Base-by-base conservation (phyloP, 2,329 filamentous ascomycete genomes). In the Arthrinium puccinioides region DNA sequence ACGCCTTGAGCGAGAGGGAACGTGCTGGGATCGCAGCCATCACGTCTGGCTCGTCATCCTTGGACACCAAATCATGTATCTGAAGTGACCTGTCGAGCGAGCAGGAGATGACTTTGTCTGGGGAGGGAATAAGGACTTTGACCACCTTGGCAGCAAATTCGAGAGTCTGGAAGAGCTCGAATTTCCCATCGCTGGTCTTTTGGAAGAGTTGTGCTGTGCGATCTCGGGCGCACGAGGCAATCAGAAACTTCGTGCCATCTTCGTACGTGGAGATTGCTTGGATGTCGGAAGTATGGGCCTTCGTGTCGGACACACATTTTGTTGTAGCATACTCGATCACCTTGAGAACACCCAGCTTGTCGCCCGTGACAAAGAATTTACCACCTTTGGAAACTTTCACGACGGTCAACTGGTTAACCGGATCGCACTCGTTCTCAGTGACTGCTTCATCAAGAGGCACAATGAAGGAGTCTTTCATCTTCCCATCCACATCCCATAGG, bases 151-250 rank as follows among this genome's bases (percentile, higher is more conserved):
- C 87, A 21, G 88, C 80, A 59, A 97, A 94, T 49, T 98, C 90
- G 39, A 97, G 75, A 0, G 92, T 98, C 58, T 98, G 92, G 36
- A 95, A 76, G 40, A 96, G 75, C 40, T 84, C 76, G 59, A 94
- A 83, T 3, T 61, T 62, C 3, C 77, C 72, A 10, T 61, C 66
- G 2, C 64, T 62, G 18, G 70, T 69, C 19, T 70, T 68, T 42
- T 76, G 71, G 55, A 96, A 97, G n/a, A 98, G 66, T 57, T 98
- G 92, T 1, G 90, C 77, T n/a, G 84, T 95, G 35, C 92, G 82
- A 60, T 98, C 92, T 46, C 92, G 76, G 24, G 87, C 86, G 54
- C 84, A 89, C 9, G 82, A 88, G 14, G 86, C 90, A 48, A 97
- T 70, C 31, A 95, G 66, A 24, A 78, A 73, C 32, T 66, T 70